A percentile compares a stretch with the other conserved stretches of the same genome.
These are phyloP conservation scores for Leccinum rimulosum DNA, from an alignment of 768 basidiomycete genomes.

Conservation along the genomic window DNA sequence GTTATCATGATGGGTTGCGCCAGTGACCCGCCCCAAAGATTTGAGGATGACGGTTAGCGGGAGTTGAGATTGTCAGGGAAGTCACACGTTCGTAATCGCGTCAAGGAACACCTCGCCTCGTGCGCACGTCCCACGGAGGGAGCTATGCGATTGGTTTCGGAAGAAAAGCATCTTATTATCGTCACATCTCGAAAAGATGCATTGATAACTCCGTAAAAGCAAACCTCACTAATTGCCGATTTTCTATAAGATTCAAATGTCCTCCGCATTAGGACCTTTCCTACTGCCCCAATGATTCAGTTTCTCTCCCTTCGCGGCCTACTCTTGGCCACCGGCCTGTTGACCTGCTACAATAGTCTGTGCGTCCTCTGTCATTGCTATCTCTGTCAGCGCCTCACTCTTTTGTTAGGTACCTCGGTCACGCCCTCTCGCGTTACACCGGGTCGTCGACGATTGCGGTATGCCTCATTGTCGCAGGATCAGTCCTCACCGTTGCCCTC, in stretches of 20 bases:
- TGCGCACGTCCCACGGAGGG: slow-evolving; percentile 3
- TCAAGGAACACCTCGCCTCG: slow-evolving; percentile 3
- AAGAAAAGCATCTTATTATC: neutral
- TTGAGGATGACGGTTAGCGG: slow-evolving; percentile 1
- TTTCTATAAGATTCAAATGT: slow-evolving; percentile 7
- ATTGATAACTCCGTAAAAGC: slow-evolving; percentile 1
- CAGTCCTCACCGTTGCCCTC: slow-evolving; percentile 18
- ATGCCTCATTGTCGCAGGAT: slow-evolving; percentile 28
- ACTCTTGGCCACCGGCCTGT: slow-evolving; percentile 19
- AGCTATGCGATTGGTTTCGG: slow-evolving; percentile 5
- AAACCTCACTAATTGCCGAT: neutral
- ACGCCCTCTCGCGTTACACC: slow-evolving; percentile 25
- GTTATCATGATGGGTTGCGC: neutral
- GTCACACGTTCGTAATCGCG: slow-evolving; percentile 7
- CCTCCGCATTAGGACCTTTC: neutral
- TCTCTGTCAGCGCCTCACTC: neutral
- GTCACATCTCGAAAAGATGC: neutral
- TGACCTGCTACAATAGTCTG: slow-evolving; percentile 21
- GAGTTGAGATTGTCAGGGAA: neutral
- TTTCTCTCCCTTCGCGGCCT: slow-evolving; percentile 14
- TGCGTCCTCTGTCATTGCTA: neutral
- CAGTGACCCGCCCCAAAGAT: neutral
- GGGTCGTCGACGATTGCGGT: slow-evolving; percentile 30
- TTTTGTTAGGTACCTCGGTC: slow-evolving; percentile 13
- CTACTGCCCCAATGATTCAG: slow-evolving; percentile 1